phyloP scores from a whole-genome alignment of 129 eudicot species.

The Deinandra increscens region DNA sequence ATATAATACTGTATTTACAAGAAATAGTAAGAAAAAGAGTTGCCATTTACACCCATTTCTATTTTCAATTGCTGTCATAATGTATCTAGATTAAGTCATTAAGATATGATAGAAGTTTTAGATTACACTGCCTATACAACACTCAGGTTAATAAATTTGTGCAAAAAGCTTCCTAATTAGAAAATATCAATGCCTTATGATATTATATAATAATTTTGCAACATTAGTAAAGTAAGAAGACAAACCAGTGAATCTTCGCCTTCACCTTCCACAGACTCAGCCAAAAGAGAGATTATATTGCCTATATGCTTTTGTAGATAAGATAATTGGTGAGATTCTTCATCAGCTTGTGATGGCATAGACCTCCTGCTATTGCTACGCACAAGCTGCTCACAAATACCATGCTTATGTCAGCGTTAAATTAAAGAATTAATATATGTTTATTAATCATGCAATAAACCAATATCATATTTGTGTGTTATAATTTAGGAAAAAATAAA shows the following conservation, averaged over 20 bases:
- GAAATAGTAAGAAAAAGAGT: not conserved
- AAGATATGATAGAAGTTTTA: not conserved
- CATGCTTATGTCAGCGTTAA: slow-evolving; percentile 12
- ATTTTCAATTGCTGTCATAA: not conserved
- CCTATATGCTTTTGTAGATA: slow-evolving; percentile 89
- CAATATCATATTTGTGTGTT: slow-evolving; percentile 2
- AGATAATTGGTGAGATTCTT: slow-evolving; percentile 93
- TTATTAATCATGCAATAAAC: slow-evolving; percentile 1
- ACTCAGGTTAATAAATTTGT: slow-evolving; percentile 1
- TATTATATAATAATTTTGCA: not conserved
- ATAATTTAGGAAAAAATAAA: not conserved
- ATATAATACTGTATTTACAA: not conserved
- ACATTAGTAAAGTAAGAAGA: slow-evolving; percentile 19
- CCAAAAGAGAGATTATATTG: slow-evolving; percentile 72
- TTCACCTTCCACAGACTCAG: slow-evolving; percentile 75
- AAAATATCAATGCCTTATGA: not conserved
- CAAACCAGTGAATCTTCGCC: slow-evolving; percentile 86
- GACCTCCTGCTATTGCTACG: slow-evolving; percentile 89
- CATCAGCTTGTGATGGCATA: slow-evolving; percentile 96
- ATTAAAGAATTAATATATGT: not conserved
- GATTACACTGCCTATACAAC: not conserved
- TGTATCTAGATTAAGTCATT: not conserved
- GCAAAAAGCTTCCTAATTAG: not conserved
- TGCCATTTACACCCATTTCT: not conserved
- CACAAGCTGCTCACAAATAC: slow-evolving; percentile 62